These are phyloP conservation scores for Aureobasidium musti DNA, from an alignment of 2,329 filamentous ascomycete genomes.

Conservation along the genomic window DNA sequence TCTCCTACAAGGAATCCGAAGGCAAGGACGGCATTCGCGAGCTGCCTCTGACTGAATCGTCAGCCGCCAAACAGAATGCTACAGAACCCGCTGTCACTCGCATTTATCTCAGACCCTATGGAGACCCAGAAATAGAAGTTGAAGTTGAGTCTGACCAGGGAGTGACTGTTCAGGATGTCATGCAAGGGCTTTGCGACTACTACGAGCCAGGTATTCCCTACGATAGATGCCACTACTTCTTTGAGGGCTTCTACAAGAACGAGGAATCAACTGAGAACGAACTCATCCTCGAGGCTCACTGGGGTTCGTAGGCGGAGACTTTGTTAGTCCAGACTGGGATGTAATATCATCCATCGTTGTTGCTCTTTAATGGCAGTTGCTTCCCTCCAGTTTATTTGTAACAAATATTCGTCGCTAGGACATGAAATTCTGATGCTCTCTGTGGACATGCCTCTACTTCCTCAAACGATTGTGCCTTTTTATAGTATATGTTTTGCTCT, in stretches of 20 bases:
- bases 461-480: too few species aligned
- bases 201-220: neutral
- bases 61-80: constrained; percentile 10
- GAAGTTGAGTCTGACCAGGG: neutral
- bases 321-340: neutral
- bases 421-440: too few species aligned
- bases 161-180: neutral
- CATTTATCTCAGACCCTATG: neutral
- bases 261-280: neutral
- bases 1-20: neutral
- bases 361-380: too few species aligned
- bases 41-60: neutral
- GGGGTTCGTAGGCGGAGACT: neutral
- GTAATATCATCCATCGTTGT: neutral
- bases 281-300: neutral
- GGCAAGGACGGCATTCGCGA: neutral
- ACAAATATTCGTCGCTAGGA: too few species aligned
- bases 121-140: accelerated
- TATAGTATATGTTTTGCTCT: too few species aligned
- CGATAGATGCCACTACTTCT: neutral
- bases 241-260: neutral
- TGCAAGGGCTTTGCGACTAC: constrained; percentile 4
- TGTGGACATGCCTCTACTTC: too few species aligned
- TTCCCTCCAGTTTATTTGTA: too few species aligned
- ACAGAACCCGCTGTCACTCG: neutral